Evolutionary conservation across 495 filamentous ascomycete species (phyloP), one percentile per base, ranked within the genome.

Genomic region (Hyaloscypha variabilis): DNA sequence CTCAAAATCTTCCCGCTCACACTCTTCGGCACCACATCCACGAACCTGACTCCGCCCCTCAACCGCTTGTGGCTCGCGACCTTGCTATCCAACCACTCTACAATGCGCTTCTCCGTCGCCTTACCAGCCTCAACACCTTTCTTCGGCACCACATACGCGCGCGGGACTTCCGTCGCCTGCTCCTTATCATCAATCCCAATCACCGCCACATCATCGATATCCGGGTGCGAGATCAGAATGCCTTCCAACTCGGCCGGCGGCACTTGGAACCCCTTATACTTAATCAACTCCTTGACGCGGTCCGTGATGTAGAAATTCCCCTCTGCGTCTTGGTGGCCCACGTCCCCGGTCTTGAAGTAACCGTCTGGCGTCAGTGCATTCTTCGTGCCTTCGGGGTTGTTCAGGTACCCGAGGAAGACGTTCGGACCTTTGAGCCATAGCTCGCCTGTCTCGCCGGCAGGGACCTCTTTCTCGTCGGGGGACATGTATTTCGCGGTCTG

Each of bases 231-330:
- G 1, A 90, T 74, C 14, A 97, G 78, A 14, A 92, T 68, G n/a
- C 88, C 91, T 69, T 97, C 94, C 6, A 97, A 81, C 74, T 97
- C 93, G 3, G 94, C 92, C 1, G 93, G 93, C 1, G 93, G 83
- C 4, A 96, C 92, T 72, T 95, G 93, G 79, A 94, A 94, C 14
- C 92, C 93, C 68, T 91, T 88, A 75, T 95, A 95, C 77, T 96
- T 96, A 77, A 96, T 95, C 52, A 96, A 77, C 75, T 96, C 92
- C 81, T 96, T 96, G 24, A 92, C 82, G n/a, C 92, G 88, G 69
- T 94, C 92, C 1, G 91, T 93, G 72, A 94, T 88, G 76, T 77
- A 88, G 72, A 90, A 86, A 68, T 88, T 83, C 5, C 86, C 87
- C 42, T 87, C 76, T 29, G 75, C 66, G 56, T 88, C 83, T 67